These are phyloP conservation scores for Colletotrichum sp. DNA, from an alignment of 2,329 filamentous ascomycete genomes.

Conservation along the genomic window DNA sequence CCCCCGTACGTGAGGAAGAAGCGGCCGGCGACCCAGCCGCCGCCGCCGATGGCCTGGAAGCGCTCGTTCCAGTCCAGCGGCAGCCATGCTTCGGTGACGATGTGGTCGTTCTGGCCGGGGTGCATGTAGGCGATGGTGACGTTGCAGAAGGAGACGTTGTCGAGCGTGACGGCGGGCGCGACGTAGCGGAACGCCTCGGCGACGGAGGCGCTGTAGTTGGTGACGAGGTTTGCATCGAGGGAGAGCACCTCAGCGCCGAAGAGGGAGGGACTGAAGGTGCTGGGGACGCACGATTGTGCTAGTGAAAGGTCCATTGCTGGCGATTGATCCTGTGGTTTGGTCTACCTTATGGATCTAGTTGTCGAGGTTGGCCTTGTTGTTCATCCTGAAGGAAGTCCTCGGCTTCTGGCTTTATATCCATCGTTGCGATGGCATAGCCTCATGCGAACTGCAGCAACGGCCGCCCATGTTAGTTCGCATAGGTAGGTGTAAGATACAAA, in stretches of 20 bases:
- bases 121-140: background rate
- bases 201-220: constrained; percentile 19
- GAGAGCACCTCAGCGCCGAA: constrained; percentile 20
- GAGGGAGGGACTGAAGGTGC: background rate
- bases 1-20: constrained; percentile 7
- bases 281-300: background rate
- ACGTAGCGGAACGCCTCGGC: background rate
- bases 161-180: constrained; percentile 9
- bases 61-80: constrained; percentile 33
- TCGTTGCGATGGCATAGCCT: background rate
- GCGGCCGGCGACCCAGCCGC: constrained; percentile 30
- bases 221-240: constrained; percentile 13
- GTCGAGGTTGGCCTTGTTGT: background rate
- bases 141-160: constrained; percentile 12
- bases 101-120: constrained; percentile 21
- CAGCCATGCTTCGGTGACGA: constrained; percentile 29
- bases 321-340: background rate
- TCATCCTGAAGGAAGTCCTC: too few relatives aligned
- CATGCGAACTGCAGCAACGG: background rate
- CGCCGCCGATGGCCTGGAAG: constrained; percentile 33
- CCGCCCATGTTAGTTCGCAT: background rate
- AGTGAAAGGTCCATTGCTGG: background rate
- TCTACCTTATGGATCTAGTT: background rate
- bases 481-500: background rate
- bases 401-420: background rate